These are phyloP conservation scores for Drechslera avenae DNA, from an alignment of 2,329 filamentous ascomycete species.

Conservation along the genomic window DNA sequence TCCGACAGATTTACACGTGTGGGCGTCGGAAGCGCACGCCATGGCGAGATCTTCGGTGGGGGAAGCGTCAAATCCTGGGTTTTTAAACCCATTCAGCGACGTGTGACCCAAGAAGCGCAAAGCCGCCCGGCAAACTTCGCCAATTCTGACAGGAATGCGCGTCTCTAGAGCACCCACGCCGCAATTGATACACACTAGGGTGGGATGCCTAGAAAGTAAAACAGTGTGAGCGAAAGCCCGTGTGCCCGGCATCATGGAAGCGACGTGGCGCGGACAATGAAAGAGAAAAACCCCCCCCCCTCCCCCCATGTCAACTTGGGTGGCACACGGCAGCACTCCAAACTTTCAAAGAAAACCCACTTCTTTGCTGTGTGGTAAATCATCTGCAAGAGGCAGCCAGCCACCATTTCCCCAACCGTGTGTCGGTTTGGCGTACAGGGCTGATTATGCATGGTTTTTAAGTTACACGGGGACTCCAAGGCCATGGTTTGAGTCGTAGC, in stretches of 20 bases:
- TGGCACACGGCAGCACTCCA: background rate
- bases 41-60: slow-evolving; percentile 6
- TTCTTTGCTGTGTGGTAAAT: background rate
- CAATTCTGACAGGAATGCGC: slow-evolving; percentile 4
- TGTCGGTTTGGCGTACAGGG: slow-evolving; percentile 16
- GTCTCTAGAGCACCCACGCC: slow-evolving; percentile 7
- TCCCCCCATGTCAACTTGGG: background rate
- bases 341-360: background rate
- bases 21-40: background rate
- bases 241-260: background rate
- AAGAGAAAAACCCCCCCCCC: too few species aligned
- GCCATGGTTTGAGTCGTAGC: slow-evolving; percentile 17
- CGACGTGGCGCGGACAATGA: background rate
- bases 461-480: slow-evolving; percentile 10
- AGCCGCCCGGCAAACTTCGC: slow-evolving; percentile 1
- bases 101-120: slow-evolving; percentile 6
- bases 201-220: background rate
- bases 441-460: slow-evolving; percentile 21
- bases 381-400: background rate
- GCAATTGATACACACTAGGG: slow-evolving; percentile 8
- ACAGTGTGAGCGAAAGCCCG: slow-evolving; percentile 1
- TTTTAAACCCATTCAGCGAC: slow-evolving; percentile 1
- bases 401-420: slow-evolving; percentile 6
- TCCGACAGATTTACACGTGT: slow-evolving; percentile 8
- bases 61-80: slow-evolving; percentile 1